phyloP scores from a whole-genome alignment of 2,329 filamentous ascomycete genomes.

The Sporothrix brasiliensis region DNA sequence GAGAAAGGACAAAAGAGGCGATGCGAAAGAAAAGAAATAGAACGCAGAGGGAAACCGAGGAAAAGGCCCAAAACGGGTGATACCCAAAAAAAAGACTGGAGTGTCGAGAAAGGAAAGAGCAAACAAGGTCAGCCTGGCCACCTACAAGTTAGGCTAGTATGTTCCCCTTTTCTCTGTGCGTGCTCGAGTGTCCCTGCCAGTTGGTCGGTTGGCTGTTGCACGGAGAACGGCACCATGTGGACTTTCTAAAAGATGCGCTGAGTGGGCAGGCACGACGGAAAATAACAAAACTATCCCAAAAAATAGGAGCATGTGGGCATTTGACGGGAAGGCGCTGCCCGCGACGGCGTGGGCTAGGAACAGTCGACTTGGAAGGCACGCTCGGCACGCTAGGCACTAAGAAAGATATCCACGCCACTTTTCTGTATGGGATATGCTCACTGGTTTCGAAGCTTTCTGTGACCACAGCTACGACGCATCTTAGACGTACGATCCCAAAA shows the following conservation, averaged over 20 bases:
- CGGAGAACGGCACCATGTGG: background rate
- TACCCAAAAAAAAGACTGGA: background rate
- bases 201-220: constrained; percentile 19
- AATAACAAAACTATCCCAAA: background rate
- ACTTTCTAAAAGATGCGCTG: background rate
- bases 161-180: constrained; percentile 9
- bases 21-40: background rate
- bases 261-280: constrained; percentile 12
- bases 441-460: background rate
- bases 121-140: constrained; percentile 15
- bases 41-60: constrained; percentile 1
- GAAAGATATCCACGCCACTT: background rate
- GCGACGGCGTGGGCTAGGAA: constrained; percentile 25
- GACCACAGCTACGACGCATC: constrained; percentile 11
- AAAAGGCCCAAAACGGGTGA: background rate
- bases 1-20: constrained; percentile 1
- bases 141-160: constrained; percentile 11
- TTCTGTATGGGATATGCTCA: background rate
- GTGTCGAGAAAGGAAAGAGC: constrained; percentile 23
- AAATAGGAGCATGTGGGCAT: constrained; percentile 18
- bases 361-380: constrained; percentile 10
- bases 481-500: constrained; percentile 5
- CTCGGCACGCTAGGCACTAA: constrained; percentile 28
- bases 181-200: constrained; percentile 3
- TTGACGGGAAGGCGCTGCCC: constrained; percentile 34